Evolutionary conservation across 2,329 filamentous ascomycete genomes (phyloP), one percentile per base, ranked within the genome.

Genomic region (Alternaria arborescens): DNA sequence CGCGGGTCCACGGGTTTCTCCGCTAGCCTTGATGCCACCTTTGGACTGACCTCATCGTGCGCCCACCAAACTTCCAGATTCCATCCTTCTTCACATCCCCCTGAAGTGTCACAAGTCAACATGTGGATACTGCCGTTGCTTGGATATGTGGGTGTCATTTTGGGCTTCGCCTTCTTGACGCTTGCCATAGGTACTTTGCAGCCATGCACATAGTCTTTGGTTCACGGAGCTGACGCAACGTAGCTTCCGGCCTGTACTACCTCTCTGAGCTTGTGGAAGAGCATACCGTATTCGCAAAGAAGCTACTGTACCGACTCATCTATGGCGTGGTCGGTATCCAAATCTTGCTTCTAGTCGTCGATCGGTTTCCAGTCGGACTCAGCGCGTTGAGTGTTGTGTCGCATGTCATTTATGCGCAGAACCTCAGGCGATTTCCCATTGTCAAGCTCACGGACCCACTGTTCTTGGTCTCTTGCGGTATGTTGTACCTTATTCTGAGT

Each of bases 111-210:
- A 38, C 42, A 43, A 41, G 28, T 59, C 46, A 87, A 66, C 67
- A 97, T 98, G 95, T 98, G 94, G 93, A 93, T 99, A 83, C 83
- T 99, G 75, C 94, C 94, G 72, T 83, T 98, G 43, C 84, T 99
- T 73, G 95, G 95, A 73, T 97, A 97, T 76, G 80, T 93, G 34
- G 95, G 95, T 74, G 88, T 96, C 69, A 82, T 93, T 65, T 83
- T 97, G 62, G 94, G 94, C 77, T 99, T 99, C 83, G 88, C 88
- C 74, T 98, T 99, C 81, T 84, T 99, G 69, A 98, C 95, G 20
- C 85, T 99, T 63, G 93, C 94, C 58, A 98, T 99, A 76, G 91
- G 91, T 92, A 85, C 52, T 44, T 48, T 24, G 22, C 50, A 40
- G 14, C 40, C 14, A 22, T 32, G 22, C 30, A 30, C 46, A 20